Evolutionary conservation across 1,284 basidiomycete genomes (phyloP).

Genomic region (Trametes hirsuta): DNA sequence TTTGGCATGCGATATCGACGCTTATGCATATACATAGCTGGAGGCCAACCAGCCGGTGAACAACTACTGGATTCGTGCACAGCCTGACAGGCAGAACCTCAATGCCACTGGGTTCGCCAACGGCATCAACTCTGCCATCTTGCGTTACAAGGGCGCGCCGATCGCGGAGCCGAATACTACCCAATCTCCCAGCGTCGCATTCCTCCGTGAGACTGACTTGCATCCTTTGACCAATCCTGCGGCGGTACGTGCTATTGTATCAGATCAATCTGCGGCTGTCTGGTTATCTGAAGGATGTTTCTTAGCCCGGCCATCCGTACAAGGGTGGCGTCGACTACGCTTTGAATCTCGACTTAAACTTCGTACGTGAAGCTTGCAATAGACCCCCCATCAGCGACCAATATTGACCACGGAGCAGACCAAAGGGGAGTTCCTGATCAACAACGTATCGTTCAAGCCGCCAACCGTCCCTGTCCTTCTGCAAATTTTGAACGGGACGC

Average conservation of each 20-base stretch:
- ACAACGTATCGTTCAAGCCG: conserved; percentile 30
- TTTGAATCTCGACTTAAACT: conserved; percentile 30
- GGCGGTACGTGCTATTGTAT: conserved; percentile 10
- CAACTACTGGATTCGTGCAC: conserved; percentile 49
- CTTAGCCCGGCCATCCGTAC: conserved; percentile 33
- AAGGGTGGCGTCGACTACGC: conserved; percentile 35
- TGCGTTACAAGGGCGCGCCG: conserved; percentile 46
- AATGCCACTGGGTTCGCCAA: conserved; percentile 36
- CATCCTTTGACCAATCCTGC: conserved; percentile 18
- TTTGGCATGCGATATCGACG: conserved; percentile 27
- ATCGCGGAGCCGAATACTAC: conserved; percentile 45
- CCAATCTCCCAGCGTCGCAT: conserved; percentile 16
- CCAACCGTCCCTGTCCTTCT: conserved; percentile 41
- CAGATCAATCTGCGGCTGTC: background rate
- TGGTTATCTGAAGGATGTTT: background rate
- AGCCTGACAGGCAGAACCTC: conserved; percentile 32
- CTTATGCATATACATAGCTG: conserved; percentile 18
- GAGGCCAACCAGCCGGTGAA: conserved; percentile 39
- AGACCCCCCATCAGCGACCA: background rate
- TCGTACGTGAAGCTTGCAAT: conserved; percentile 27
- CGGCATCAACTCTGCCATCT: conserved; percentile 45
- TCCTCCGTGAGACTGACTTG: conserved; percentile 35
- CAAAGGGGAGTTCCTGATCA: conserved; percentile 31
- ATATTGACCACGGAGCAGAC: conserved; percentile 4
- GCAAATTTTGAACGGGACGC: conserved; percentile 40